Evolutionary conservation across 2,329 filamentous ascomycete genomes (phyloP).

Genomic region (Phyllosticta capitalensis): DNA sequence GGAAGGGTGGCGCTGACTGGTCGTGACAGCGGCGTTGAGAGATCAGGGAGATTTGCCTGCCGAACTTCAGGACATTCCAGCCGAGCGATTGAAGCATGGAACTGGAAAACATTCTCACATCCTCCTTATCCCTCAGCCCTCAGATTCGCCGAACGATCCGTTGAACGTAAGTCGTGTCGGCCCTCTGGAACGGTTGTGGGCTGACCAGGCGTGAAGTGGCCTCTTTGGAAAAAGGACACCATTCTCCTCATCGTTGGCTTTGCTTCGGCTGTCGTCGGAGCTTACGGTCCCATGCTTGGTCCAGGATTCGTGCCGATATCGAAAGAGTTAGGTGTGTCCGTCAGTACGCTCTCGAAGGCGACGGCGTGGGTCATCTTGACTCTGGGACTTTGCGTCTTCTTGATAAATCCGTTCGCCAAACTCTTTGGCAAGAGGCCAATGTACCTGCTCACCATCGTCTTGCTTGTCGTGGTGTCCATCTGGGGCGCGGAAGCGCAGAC

Average conservation of each 20-base stretch:
- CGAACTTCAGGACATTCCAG: conserved; percentile 36
- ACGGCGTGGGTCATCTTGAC: conserved; percentile 42
- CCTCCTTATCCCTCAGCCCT: conserved; percentile 35
- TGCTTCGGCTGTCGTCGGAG: conserved; percentile 40
- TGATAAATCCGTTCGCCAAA: conserved; percentile 44
- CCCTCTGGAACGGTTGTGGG: not conserved
- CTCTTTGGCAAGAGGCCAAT: conserved; percentile 43
- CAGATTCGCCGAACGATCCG: conserved; percentile 41
- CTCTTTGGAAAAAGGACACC: conserved; percentile 66
- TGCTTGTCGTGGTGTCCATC: conserved; percentile 40
- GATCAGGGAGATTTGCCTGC: conserved; percentile 39
- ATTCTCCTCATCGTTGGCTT: conserved; percentile 53
- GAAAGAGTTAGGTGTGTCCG: conserved; percentile 33
- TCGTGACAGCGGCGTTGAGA: conserved; percentile 33
- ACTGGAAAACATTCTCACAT: conserved; percentile 21
- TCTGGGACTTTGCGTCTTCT: conserved; percentile 40
- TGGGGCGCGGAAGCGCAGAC: conserved; percentile 38
- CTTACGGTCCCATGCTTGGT: conserved; percentile 43
- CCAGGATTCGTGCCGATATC: conserved; percentile 42
- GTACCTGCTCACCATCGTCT: conserved; percentile 38
- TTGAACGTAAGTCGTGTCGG: conserved; percentile 30
- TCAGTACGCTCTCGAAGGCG: conserved; percentile 36
- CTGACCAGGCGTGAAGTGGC: conserved; percentile 44
- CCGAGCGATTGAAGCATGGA: conserved; percentile 27
- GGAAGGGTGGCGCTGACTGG: not conserved